phyloP scores from a whole-genome alignment of 345 rosid genomes.

The Conringia planisiliqua region DNA sequence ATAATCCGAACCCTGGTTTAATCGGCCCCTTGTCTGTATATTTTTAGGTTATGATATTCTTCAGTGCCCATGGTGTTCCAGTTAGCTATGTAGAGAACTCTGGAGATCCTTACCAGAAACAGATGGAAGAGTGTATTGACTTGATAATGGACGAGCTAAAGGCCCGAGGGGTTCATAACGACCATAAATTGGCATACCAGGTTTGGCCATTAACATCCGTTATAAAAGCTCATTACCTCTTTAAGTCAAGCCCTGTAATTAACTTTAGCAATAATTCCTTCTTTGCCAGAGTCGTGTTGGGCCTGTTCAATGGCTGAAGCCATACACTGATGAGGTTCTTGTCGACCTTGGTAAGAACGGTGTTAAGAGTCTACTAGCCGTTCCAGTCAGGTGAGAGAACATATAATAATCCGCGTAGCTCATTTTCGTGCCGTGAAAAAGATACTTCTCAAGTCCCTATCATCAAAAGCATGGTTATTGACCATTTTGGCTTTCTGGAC shows the following conservation, averaged over 20 bases:
- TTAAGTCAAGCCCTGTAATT: neutral
- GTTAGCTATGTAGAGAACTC: conserved; percentile 81
- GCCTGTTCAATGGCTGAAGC: conserved; percentile 92
- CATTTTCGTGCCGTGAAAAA: neutral
- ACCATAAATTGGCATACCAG: conserved; percentile 86
- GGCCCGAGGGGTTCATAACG: conserved; percentile 65
- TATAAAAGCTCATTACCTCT: neutral
- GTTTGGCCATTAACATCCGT: conserved; percentile 37
- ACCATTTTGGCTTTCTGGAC: neutral
- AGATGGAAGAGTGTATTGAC: conserved; percentile 89
- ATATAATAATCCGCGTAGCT: neutral
- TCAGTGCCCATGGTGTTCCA: conserved; percentile 97
- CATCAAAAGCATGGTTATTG: neutral
- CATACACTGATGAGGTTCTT: conserved; percentile 92
- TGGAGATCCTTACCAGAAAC: conserved; percentile 90
- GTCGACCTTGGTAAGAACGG: conserved; percentile 92
- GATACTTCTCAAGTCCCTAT: neutral
- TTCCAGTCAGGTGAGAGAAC: conserved; percentile 72
- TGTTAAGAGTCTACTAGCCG: conserved; percentile 85
- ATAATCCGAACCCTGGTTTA: neutral
- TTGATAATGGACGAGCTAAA: conserved; percentile 84
- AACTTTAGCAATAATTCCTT: neutral
- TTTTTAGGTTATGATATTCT: conserved; percentile 75
- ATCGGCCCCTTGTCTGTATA: conserved; percentile 12
- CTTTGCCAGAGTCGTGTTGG: conserved; percentile 87